phyloP scores from a whole-genome alignment of 192 early-diverging fungal genomes.

The Mortierella antarctica region DNA sequence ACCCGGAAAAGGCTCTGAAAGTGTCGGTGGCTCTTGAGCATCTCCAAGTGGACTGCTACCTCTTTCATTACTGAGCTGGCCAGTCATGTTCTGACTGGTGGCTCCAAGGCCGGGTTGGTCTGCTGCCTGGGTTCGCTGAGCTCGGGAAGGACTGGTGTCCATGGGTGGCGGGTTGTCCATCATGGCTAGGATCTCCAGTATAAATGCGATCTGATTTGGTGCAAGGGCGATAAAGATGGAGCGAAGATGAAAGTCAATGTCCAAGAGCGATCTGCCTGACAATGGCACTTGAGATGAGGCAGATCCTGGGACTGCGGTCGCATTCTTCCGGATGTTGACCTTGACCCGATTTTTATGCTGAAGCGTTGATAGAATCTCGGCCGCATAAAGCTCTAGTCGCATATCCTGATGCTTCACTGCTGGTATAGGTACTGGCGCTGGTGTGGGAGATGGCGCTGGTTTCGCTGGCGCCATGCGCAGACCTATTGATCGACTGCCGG shows the following conservation, averaged over 20 bases:
- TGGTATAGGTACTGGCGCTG: neutral
- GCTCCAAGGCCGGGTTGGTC: neutral
- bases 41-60: neutral
- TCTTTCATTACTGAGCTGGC: neutral
- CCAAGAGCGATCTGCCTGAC: conserved; percentile 28
- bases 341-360: conserved; percentile 59
- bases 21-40: neutral
- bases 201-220: conserved; percentile 59
- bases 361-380: conserved; percentile 60
- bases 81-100: neutral
- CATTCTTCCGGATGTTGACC: conserved; percentile 55
- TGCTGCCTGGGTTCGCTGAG: neutral
- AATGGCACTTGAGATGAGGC: conserved; percentile 6
- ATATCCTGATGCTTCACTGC: neutral
- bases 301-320: conserved; percentile 16
- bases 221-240: conserved; percentile 44
- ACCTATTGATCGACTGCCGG: too few relatives aligned
- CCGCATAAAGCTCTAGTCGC: conserved; percentile 38
- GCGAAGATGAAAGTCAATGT: conserved; percentile 55
- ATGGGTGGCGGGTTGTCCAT: conserved; percentile 16
- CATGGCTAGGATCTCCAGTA: conserved; percentile 51
- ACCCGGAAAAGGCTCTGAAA: neutral
- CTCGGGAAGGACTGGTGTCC: neutral
- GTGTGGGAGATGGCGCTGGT: neutral
- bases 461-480: neutral